These are phyloP conservation scores for Drechslera avenae DNA, from an alignment of 2,329 filamentous ascomycete species.

Conservation along the genomic window DNA sequence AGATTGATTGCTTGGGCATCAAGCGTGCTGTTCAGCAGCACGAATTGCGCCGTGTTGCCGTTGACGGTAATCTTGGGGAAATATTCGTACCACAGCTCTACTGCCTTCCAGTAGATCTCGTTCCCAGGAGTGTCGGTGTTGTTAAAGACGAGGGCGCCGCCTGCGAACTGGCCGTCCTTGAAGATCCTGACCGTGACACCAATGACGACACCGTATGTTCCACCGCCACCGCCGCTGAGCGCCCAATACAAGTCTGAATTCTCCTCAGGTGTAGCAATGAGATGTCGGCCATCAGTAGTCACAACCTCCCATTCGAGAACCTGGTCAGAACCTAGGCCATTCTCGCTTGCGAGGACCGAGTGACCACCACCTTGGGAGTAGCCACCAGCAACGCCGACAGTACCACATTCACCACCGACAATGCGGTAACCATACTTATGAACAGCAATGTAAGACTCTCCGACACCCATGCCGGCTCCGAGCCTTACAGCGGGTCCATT, in stretches of 20 bases:
- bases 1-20: not conserved
- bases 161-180: not conserved
- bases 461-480: constrained; percentile 23
- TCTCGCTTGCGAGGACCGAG: constrained; percentile 48
- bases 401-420: constrained; percentile 28
- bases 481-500: constrained; percentile 26
- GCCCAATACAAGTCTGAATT: constrained; percentile 7
- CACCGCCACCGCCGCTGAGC: not conserved
- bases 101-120: not conserved
- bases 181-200: not conserved
- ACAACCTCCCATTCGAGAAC: constrained; percentile 29
- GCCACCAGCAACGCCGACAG: constrained; percentile 52
- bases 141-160: not conserved
- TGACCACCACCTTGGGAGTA: constrained; percentile 55
- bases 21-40: not conserved
- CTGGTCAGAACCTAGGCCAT: constrained; percentile 24
- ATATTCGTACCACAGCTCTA: not conserved
- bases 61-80: not conserved
- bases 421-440: not conserved
- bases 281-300: constrained; percentile 14
- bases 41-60: not conserved
- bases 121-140: not conserved
- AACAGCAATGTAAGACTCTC: not conserved
- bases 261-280: constrained; percentile 16
- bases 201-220: not conserved